A percentile compares a stretch with the other conserved stretches of the same genome.
These are phyloP conservation scores for Nannochloris sp. DNA, from an alignment of 139 green algal species.

Conservation along the genomic window DNA sequence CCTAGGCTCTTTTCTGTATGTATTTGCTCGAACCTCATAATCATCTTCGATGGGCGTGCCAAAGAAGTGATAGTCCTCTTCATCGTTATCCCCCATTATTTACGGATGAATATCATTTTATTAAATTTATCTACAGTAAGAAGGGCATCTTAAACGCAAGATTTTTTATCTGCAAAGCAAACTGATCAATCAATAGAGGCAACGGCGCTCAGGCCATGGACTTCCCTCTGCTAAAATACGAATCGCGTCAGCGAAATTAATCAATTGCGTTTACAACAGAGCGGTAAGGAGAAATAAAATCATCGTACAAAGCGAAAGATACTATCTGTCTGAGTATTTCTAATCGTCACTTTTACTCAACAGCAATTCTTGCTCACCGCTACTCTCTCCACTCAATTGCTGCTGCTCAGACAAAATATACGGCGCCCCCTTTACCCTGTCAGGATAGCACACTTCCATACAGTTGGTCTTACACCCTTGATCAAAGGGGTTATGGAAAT, in stretches of 20 bases:
- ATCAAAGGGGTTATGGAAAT: conserved; percentile 88
- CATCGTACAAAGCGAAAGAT: neutral
- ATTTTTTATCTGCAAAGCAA: no score
- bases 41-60: conserved; percentile 61
- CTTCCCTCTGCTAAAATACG: neutral
- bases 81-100: conserved; percentile 24
- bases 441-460: conserved; percentile 29
- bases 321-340: neutral
- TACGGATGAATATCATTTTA: neutral
- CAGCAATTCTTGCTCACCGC: neutral
- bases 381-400: neutral
- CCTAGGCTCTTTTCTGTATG: conserved; percentile 26
- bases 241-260: neutral
- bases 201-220: neutral
- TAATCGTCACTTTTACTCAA: neutral
- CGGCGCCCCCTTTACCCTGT: conserved; percentile 2
- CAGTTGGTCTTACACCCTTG: conserved; percentile 59
- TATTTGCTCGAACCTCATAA: conserved; percentile 21
- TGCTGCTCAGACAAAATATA: conserved; percentile 12
- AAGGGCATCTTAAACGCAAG: neutral
- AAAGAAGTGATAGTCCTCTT: conserved; percentile 61
- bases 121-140: neutral
- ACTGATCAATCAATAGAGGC: neutral
- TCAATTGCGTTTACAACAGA: neutral
- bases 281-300: neutral